Conservation (phyloP, 345 rosid genomes). For the Nasturtium officinale region DNA sequence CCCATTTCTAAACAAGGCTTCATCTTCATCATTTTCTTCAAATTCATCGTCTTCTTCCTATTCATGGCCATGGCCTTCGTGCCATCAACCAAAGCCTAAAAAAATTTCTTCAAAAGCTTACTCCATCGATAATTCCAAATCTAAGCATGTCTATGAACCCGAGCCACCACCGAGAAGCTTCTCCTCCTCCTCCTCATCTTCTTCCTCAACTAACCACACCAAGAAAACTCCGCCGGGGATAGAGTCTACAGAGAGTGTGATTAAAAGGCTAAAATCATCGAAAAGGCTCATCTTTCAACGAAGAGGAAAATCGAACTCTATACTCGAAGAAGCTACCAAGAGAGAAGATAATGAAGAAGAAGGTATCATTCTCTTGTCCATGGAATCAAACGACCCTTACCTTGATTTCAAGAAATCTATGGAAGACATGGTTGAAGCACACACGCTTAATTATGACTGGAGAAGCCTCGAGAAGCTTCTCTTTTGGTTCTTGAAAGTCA, state of each 20-base stretch:
- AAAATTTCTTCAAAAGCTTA: conserved; percentile 40
- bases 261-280: conserved; percentile 62
- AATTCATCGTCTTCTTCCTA: conserved; percentile 26
- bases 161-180: conserved; percentile 67
- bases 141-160: conserved; percentile 37
- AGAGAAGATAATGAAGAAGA: conserved; percentile 48
- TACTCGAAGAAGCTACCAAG: conserved; percentile 49
- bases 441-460: conserved; percentile 69
- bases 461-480: conserved; percentile 71
- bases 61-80: conserved; percentile 35
- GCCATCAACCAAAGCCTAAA: conserved; percentile 42
- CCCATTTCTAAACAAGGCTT: too few relatives aligned
- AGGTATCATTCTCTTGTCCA: conserved; percentile 59
- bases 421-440: conserved; percentile 87
- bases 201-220: conserved; percentile 11
- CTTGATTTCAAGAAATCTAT: conserved; percentile 78
- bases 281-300: conserved; percentile 75
- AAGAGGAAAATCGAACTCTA: conserved; percentile 64
- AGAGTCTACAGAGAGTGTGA: conserved; percentile 54
- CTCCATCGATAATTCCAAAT: conserved; percentile 55
- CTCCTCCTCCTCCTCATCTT: conserved; percentile 52
- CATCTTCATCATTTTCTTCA: conserved; percentile 15
- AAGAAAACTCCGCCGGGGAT: conserved; percentile 25
- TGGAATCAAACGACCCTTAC: conserved; percentile 86
- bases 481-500: conserved; percentile 76